phyloP scores from a whole-genome alignment of 169 alveolate genomes.

The Eimeria brunetti region DNA sequence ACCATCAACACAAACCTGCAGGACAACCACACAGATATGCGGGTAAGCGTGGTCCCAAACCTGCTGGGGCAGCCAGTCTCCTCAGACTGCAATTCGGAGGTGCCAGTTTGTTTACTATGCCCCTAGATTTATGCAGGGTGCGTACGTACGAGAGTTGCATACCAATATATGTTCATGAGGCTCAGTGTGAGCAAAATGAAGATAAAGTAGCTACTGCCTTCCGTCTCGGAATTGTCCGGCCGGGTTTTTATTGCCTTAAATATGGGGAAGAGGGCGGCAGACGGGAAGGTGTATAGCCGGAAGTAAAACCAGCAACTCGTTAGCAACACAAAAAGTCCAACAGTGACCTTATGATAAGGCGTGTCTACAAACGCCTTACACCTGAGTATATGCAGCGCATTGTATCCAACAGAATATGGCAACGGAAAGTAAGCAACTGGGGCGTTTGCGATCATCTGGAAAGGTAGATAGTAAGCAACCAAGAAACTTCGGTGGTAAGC shows the following conservation, averaged over 20 bases:
- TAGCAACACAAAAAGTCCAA: slow-evolving; percentile 83
- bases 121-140: background rate
- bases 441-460: background rate
- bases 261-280: slow-evolving; percentile 84
- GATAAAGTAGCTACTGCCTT: slow-evolving; percentile 83
- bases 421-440: background rate
- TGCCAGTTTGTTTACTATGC: background rate
- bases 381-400: slow-evolving; percentile 74
- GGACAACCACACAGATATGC: slow-evolving; percentile 3
- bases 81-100: too few relatives aligned
- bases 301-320: slow-evolving; percentile 85
- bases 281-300: slow-evolving; percentile 85
- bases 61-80: background rate
- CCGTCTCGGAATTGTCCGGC: slow-evolving; percentile 78
- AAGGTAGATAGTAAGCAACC: background rate
- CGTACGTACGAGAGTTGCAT: background rate
- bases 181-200: slow-evolving; percentile 84
- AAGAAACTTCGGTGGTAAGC: background rate
- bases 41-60: background rate
- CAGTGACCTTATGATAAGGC: slow-evolving; percentile 83
- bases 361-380: slow-evolving; percentile 88
- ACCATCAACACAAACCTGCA: slow-evolving; percentile 85
- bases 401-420: background rate
- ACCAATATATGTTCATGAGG: slow-evolving; percentile 86
- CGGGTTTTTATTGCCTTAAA: slow-evolving; percentile 78